Evolutionary conservation across 345 rosid genomes (phyloP), one percentile per base, ranked within the genome.

Genomic region (Hevea brasiliensis): DNA sequence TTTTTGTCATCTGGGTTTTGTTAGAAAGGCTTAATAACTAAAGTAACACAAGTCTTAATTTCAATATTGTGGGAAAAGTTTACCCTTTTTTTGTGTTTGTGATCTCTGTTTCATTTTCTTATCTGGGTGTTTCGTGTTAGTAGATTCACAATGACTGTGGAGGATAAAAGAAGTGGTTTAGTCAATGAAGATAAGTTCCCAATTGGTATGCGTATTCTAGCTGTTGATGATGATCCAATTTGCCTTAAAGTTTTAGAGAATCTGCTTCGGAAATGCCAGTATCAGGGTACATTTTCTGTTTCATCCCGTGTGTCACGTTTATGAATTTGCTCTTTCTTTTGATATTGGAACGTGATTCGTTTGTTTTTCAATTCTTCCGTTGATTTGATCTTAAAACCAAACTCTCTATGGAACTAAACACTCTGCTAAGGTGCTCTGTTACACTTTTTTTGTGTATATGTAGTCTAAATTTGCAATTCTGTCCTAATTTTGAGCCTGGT

Each of bases 181-280:
- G 68, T 18, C 17, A 57, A 75, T 50, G 85, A 80, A 64, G 85
- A 83, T 66, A 76, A 67, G 67, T 85, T 90, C 60, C 92, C 90
- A 23, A 76, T 77, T 24, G 89, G 87, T 40, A 79, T 90, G 88
- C 88, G 89, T 63, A 87, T 90, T 72, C 72, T 90, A 35, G 92
- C 91, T 12, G 92, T 88, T 50, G 96, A 90, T 51, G 96, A 88
- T 69, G 89, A 90, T 77, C 89, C 85, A 24, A 83, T 74, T 47
- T 90, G 96, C 77, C 89, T 90, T 63, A 80, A 76, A 76, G 67
- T 88, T 58, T 61, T 90, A 73, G 92, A 83, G 77, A 82, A 4
- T 69, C 76, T 88, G 71, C 89, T 88, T 61, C 85, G 77, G 55
- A 82, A 77, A 85, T 88, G 90, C 85, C 85, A 87, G 55, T 88